Percentiles rank a stretch among this genome's conserved stretches.
Conservation (phyloP, 2,329 filamentous ascomycete species). For the Claviceps fusiformis region DNA sequence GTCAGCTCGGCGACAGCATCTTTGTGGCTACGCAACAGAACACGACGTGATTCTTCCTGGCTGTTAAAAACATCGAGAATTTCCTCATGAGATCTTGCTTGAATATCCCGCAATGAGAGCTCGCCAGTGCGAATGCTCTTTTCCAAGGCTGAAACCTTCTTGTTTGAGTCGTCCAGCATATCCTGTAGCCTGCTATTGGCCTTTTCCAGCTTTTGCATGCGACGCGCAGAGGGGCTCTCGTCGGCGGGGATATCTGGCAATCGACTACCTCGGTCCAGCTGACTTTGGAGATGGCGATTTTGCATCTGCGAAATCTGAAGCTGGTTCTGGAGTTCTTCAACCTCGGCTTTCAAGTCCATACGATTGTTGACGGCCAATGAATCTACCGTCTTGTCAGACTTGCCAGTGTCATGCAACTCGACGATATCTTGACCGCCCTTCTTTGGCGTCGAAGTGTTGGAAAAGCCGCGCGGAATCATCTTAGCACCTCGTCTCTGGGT, state of each 20-base stretch:
- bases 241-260: slow-evolving; percentile 55
- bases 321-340: slow-evolving; percentile 88
- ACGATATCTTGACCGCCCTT: slow-evolving; percentile 52
- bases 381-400: slow-evolving; percentile 73
- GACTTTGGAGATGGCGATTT: slow-evolving; percentile 80
- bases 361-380: slow-evolving; percentile 72
- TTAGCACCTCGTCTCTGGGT: slow-evolving; percentile 50
- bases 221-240: slow-evolving; percentile 63
- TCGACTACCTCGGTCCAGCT: slow-evolving; percentile 59
- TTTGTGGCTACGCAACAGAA: slow-evolving; percentile 73
- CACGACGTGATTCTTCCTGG: slow-evolving; percentile 77
- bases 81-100: slow-evolving; percentile 88
- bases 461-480: slow-evolving; percentile 44
- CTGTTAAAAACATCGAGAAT: slow-evolving; percentile 84
- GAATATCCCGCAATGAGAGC: slow-evolving; percentile 77
- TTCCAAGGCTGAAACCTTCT: slow-evolving; percentile 83
- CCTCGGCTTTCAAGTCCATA: slow-evolving; percentile 80
- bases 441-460: slow-evolving; percentile 65
- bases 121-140: slow-evolving; percentile 77
- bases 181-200: slow-evolving; percentile 87
- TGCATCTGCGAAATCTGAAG: slow-evolving; percentile 91
- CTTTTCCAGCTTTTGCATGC: slow-evolving; percentile 82
- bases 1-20: slow-evolving; percentile 72
- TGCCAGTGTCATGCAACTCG: slow-evolving; percentile 56
- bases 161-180: slow-evolving; percentile 84